A percentile compares a stretch with the other conserved stretches of the same genome.
Conservation (phyloP, 306 rosid genomes). For the Acacia melanoxylon region DNA sequence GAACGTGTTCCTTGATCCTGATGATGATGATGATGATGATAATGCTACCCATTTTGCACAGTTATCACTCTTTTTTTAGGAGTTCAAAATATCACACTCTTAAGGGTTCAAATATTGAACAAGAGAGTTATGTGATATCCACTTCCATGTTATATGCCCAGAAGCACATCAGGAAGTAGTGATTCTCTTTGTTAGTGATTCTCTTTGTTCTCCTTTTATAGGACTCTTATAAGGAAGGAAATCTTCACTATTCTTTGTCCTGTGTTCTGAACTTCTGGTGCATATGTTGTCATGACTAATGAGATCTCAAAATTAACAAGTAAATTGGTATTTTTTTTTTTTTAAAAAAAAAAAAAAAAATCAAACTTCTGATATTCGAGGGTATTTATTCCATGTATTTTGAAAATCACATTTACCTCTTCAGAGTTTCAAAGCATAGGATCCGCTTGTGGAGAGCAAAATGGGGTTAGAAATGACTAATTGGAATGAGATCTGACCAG, state of each 20-base stretch:
- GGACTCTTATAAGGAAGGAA: background rate
- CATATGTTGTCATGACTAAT: background rate
- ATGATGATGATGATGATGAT: background rate
- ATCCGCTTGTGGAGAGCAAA: background rate
- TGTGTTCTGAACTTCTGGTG: background rate
- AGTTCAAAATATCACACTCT: background rate
- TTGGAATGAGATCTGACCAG: background rate
- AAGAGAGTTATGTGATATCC: conserved; percentile 4
- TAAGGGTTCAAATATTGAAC: background rate
- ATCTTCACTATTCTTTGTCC: background rate
- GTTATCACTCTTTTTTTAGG: background rate
- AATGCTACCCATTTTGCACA: conserved; percentile 23
- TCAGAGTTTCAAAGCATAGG: background rate
- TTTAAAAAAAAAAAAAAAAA: background rate
- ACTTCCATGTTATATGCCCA: background rate
- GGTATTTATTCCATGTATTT: background rate
- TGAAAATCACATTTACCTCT: background rate
- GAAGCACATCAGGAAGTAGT: background rate
- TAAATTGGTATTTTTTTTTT: background rate
- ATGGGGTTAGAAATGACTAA: background rate
- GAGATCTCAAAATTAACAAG: background rate
- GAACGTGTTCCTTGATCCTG: conserved; percentile 75
- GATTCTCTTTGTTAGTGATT: background rate
- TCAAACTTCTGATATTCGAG: background rate
- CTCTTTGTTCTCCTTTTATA: background rate